Evolutionary conservation across 768 basidiomycete species (phyloP).

Genomic region (Kondoa subrosea): DNA sequence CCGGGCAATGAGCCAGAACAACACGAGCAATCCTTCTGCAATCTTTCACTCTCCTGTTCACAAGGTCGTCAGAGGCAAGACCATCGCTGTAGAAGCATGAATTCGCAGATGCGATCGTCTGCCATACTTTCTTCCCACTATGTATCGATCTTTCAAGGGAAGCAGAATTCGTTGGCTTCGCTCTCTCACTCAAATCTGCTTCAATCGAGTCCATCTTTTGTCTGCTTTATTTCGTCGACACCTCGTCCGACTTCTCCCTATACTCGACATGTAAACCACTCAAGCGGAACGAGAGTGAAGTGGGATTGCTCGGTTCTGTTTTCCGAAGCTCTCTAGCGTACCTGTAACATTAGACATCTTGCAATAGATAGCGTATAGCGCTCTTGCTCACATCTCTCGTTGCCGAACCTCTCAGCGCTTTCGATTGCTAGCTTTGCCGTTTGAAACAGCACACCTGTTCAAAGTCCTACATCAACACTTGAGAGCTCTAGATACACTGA

Average conservation of each 20-base stretch:
- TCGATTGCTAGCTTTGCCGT: background rate
- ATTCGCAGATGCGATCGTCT: background rate
- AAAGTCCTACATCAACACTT: too few relatives aligned
- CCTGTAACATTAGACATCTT: background rate
- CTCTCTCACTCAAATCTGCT: too few relatives aligned
- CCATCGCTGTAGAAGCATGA: slow-evolving; percentile 9
- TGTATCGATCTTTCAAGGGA: too few relatives aligned
- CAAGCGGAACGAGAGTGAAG: too few relatives aligned
- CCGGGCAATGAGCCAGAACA: background rate
- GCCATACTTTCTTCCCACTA: background rate
- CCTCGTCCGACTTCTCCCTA: too few relatives aligned
- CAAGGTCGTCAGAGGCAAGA: background rate
- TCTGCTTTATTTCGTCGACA: too few relatives aligned
- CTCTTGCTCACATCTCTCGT: background rate
- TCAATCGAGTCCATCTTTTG: too few relatives aligned
- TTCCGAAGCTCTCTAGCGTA: too few relatives aligned
- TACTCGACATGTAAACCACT: too few relatives aligned
- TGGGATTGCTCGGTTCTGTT: too few relatives aligned
- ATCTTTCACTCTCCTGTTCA: background rate
- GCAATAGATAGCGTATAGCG: background rate
- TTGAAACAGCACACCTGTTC: slow-evolving; percentile 2
- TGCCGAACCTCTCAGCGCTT: background rate
- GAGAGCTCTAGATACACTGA: too few relatives aligned
- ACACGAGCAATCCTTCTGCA: background rate
- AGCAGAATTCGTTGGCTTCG: too few relatives aligned